Evolutionary conservation across 2,329 filamentous ascomycete genomes (phyloP), one percentile per base, ranked within the genome.

Genomic region (Hypomyces rosellus): DNA sequence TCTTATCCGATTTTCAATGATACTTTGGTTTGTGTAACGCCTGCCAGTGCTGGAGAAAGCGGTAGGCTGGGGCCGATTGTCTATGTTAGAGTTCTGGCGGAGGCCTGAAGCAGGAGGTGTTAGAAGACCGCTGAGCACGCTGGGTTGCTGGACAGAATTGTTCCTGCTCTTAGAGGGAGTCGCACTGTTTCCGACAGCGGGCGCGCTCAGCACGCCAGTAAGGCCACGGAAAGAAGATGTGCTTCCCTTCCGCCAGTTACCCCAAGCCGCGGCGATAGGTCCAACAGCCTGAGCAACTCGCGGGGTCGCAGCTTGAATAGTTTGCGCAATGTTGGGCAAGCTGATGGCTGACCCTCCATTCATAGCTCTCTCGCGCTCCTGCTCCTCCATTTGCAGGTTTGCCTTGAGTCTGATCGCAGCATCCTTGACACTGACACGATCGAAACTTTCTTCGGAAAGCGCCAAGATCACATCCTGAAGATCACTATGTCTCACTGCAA

Each of bases 371-470:
- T 97, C 92, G 46, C 89, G 88, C 69, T 96, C 91, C 65, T 96
- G 89, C 65, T 95, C 88, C 68, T 99, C 92, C 93, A 99, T 99
- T 65, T 97, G 89, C 34, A 99, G 76, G 62, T 96, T 96, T 13
- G 93, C 89, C 65, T 89, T 89, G 54, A 99, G 84, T 48, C 93
- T 86, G 59, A 97, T 97, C 34, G 89, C 88, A 5, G 91, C 90
- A 64, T 97, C 91, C 60, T 88, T 88, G 56, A 96, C 87, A 5
- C 81, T 78, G 55, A 89, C 82, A 51, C 82, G 81, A 66, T 97
- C 85, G 64, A 88, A 93, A 22, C 77, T 74, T 4, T 90, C 85
- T 55, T 84, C 77, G 3, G 86, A 85, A 25, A 97, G 76, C 5
- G 87, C 84, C 46, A 78, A 78, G 64, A 97, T 92, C 54, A 99